Evolutionary conservation across 345 rosid genomes (phyloP), one percentile per base, ranked within the genome.

Genomic region (Carallia brachiata): DNA sequence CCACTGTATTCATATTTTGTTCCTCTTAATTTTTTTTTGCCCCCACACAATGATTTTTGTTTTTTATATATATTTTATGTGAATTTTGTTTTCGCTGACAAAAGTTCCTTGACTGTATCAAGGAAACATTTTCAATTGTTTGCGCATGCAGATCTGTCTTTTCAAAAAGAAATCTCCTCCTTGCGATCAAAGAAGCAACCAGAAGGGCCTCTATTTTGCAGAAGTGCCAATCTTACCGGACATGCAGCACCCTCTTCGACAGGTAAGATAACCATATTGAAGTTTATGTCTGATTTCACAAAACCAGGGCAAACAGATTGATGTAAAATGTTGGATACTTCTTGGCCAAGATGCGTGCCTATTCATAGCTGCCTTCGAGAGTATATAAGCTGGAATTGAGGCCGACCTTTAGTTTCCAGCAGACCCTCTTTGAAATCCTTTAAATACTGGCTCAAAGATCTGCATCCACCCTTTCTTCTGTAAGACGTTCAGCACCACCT

Each of bases 271-370:
- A 74, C 77, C 1, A 8, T 48, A 5, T 73, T 61, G 56, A 50
- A 65, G 48, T 57, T 82, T 1, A 79, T 2, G 54, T 77, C 80
- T 37, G 82, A 72, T 36, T 67, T 79, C 44, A 70, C 72, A 64
- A 0, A 69, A 36, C 83, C 86, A 16, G 83, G 83, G 36, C 76
- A 67, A 2, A 79, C 79, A 60, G 63, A 52, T 77, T 82, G 62
- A 75, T 62, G 34, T 36, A 7, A 65, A 79, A 62, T 54, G 9
- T 9, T 5, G 77, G 75, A 15, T 66, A 47, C 27, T 69, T 74
- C 53, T 59, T 69, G 17, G 78, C 77, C 52, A 70, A 7, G 27
- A 73, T 57, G 59, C 80, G 36, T 63, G 85, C 72, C 40, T 76
- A 73, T 73, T 81, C 71, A 75, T 3, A 0, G 74, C 66, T 52